phyloP scores from a whole-genome alignment of 1,284 basidiomycete species.

The Irpex sp. region DNA sequence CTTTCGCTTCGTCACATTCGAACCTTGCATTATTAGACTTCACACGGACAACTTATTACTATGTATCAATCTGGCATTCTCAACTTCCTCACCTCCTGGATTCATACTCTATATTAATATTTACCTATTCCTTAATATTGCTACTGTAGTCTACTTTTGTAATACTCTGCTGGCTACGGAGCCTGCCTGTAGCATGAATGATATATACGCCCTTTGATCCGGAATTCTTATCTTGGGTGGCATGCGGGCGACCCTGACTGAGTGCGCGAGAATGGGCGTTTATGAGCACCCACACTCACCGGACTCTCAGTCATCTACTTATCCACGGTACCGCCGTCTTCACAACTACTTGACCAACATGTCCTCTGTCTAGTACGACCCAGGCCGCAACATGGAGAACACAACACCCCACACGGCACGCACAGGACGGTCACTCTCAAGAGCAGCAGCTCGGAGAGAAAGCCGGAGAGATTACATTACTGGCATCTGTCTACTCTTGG shows the following conservation, averaged over 20 bases:
- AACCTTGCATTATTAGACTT: conserved; percentile 7
- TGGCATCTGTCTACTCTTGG: conserved; percentile 70
- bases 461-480: conserved; percentile 52
- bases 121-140: neutral
- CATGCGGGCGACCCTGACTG: neutral
- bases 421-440: neutral
- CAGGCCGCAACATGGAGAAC: neutral
- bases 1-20: neutral
- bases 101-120: neutral
- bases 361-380: neutral
- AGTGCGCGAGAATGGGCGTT: conserved; percentile 1
- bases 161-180: neutral
- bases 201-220: neutral
- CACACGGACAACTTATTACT: neutral
- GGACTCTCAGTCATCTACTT: neutral
- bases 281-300: neutral
- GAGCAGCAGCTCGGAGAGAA: neutral
- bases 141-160: neutral
- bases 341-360: neutral
- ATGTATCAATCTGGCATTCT: neutral
- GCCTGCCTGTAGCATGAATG: neutral
- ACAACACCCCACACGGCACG: neutral
- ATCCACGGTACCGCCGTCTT: neutral
- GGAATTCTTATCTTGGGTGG: neutral
- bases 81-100: neutral